These are phyloP conservation scores for Nannizziopsis arthrosporioides DNA, from an alignment of 2,329 filamentous ascomycete species.

Conservation along the genomic window DNA sequence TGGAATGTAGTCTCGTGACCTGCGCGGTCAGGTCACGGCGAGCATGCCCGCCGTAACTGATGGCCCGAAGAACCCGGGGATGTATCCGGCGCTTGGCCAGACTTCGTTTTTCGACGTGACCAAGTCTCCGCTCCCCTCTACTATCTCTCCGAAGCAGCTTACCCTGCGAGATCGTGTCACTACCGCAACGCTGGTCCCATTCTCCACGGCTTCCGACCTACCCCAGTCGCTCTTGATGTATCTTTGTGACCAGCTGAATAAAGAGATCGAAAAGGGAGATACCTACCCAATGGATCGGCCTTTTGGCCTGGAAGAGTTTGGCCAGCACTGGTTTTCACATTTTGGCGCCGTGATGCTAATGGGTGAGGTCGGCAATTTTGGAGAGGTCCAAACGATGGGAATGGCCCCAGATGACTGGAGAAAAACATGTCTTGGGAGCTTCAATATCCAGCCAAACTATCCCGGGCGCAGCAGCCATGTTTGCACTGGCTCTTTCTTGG, in stretches of 20 bases:
- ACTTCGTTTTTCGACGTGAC: conserved; percentile 53
- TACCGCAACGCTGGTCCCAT: conserved; percentile 70
- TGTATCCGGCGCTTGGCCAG: conserved; percentile 57
- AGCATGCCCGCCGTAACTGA: conserved; percentile 67
- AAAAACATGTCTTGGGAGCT: conserved; percentile 72
- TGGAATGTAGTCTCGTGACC: conserved; percentile 17
- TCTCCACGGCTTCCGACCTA: conserved; percentile 65
- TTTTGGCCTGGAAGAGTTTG: conserved; percentile 63
- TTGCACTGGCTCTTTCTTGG: conserved; percentile 64
- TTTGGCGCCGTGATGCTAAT: conserved; percentile 81
- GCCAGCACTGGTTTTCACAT: conserved; percentile 80
- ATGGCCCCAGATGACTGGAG: conserved; percentile 59
- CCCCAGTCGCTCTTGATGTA: conserved; percentile 63
- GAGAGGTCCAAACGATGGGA: conserved; percentile 41
- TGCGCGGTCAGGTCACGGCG: conserved; percentile 13
- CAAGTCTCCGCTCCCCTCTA: conserved; percentile 52
- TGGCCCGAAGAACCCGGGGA: conserved; percentile 58
- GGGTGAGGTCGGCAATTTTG: conserved; percentile 55
- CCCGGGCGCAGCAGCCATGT: conserved; percentile 82
- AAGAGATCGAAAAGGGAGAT: conserved; percentile 83
- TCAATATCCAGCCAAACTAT: conserved; percentile 91
- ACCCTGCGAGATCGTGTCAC: conserved; percentile 75
- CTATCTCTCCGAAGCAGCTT: conserved; percentile 63
- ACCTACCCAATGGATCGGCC: conserved; percentile 80
- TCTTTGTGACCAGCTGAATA: conserved; percentile 71